Evolutionary conservation across 1,284 basidiomycete species (phyloP), one percentile per base, ranked within the genome.

Genomic region (Heliocybe sulcata): DNA sequence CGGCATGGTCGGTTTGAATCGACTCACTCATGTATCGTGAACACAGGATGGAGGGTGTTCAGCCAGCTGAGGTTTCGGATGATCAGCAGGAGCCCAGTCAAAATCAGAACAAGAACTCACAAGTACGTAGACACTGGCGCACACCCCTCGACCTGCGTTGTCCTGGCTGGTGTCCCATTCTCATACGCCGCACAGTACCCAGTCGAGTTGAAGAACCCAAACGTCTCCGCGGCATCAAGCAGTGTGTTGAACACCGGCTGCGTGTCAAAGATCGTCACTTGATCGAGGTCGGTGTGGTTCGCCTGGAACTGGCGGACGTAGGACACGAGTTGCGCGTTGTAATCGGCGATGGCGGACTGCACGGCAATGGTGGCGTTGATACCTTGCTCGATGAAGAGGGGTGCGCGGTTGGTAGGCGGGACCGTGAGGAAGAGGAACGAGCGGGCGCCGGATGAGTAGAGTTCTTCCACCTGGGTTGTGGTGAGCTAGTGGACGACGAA

Each of bases 391-490:
- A 82, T 56, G 56, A 77, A 65, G 12, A 83, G 71, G 1, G 84
- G 84, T 0, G 83, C 74, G 50, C 82, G 76, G 61, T 86, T 73
- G 23, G 76, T 77, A 8, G 83, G 81, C 1, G 83, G 84, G 10
- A 86, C 82, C n/a, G 80, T 84, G 45, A 86, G 69, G 71, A 86
- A 83, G 14, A 85, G 68, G 69, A 85, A 86, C 35, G 78, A 77
- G 19, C 82, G 79, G 31, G 80, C 83, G 31, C 83, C 83, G 45
- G 71, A 64, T 2, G 66, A 51, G 64, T 83, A 80, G 20, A 85
- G 68, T 27, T 72, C 70, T 56, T 85, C 77, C 35, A 83, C 69
- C 81, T 83, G 19, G 42, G 16, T 6, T 4, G 23, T 10, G 19
- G 31, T 35, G 14, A 33, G 19, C 8, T 20, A 8, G n/a, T n/a